Base-by-base conservation (phyloP, 371 early-diverging fungal genomes). In the Apophysomyces ossiformis region DNA sequence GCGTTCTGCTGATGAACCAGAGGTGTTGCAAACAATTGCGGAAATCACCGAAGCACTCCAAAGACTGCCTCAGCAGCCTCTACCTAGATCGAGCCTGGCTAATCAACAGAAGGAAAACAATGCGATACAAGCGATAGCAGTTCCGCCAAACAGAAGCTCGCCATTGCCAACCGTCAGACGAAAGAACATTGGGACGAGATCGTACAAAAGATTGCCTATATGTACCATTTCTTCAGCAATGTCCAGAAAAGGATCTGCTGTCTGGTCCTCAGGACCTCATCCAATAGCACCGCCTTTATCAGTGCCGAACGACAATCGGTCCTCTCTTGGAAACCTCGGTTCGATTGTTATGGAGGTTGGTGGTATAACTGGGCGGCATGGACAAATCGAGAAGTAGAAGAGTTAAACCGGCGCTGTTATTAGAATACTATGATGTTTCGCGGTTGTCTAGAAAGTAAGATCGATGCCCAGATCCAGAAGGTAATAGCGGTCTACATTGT, bases 381-480 rank as follows among this genome's bases (percentile, higher is more conserved):
- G 32, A 26, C 32, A 26, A 26, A 26, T 26, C 1, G 32, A 3
- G 32, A 26, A 26, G 2, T 26, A 2, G 32, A 26, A 26, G 32
- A 26, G 32, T 26, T 26, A 26, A 26, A 26, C 6, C 5, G 41
- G 41, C 1, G 32, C 13, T 41, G 8, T 41, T 50, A 16, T 21
- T 50, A 50, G 54, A 50, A 50, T 5, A 21, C 54, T 4, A 50
- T 50, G 54, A 50, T 26, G 54, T 50, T 50, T 21, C 54, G 26
- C 9, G 54, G 54, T 21, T n/a, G 54, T 50, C 21, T 50, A 9
- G 69, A 69, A 58, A 65, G 69, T 35, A 69, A 69, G 43, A 69
- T 69, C 7, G 69, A 69, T 41, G 65, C 69, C 7, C 69, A 69
- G 43, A 57, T 69, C 26, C 69, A 69, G 57, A 69, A 69, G 64